phyloP scores from a whole-genome alignment of 176 grass and related monocot species.

The Carex myosuroides region DNA sequence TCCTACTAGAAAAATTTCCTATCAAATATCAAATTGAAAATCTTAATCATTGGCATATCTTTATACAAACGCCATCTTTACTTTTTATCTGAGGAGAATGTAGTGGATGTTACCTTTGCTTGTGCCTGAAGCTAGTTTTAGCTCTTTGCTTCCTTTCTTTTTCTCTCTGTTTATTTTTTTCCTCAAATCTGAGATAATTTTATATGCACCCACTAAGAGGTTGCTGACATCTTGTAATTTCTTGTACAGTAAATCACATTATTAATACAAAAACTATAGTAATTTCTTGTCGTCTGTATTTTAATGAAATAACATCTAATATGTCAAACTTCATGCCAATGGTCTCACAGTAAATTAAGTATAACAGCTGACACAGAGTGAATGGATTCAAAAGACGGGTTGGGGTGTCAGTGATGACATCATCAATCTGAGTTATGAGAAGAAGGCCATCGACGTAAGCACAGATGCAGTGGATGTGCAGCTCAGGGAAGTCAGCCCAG shows the following conservation, averaged over 20 bases:
- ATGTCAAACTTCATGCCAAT: background rate
- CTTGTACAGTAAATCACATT: too few relatives aligned
- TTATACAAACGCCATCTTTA: slow-evolving; percentile 8
- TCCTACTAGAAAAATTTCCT: background rate
- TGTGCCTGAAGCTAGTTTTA: slow-evolving; percentile 4
- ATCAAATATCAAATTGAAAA: background rate
- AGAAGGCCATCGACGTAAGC: too few relatives aligned
- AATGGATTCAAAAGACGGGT: too few relatives aligned
- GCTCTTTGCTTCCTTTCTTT: background rate
- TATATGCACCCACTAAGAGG: background rate
- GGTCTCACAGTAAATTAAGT: background rate
- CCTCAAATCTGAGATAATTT: background rate
- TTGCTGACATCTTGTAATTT: background rate
- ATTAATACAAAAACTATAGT: background rate
- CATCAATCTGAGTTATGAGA: too few relatives aligned
- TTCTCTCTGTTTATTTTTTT: background rate
- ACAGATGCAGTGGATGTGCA: too few relatives aligned
- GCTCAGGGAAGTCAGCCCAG: too few relatives aligned
- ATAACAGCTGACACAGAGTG: background rate
- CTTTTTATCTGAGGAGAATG: background rate
- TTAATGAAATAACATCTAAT: background rate
- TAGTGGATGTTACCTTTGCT: background rate
- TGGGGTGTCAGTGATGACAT: too few relatives aligned
- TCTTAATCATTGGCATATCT: slow-evolving; percentile 2
- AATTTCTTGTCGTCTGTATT: background rate